Base-by-base conservation (phyloP, 2,329 filamentous ascomycete species). In the Penicillium janthinellum region DNA sequence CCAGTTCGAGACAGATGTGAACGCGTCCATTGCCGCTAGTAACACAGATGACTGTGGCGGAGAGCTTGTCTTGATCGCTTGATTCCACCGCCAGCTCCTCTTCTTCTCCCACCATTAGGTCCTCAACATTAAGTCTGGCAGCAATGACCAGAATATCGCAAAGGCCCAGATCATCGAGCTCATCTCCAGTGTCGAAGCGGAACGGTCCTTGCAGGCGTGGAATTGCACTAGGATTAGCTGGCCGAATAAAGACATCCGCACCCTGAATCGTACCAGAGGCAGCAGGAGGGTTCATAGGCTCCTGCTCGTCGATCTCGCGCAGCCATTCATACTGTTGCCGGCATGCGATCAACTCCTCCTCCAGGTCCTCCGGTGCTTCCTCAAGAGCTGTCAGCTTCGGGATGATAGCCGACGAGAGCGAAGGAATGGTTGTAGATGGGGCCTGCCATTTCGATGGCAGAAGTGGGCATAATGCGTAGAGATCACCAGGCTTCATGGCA, bases 401-500 rank as follows among this genome's bases (percentile, higher is more conserved):
- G 28, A 96, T 88, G 58, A 96, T 90, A 8, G 90, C 90, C 0
- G 94, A 88, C 0, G 91, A 91, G 22, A 97, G 82, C 0, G 92
- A 92, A 2, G 92, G 90, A 14, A 96, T 86, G 35, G 95, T 81
- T 0, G 90, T 89, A 1, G 88, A 84, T 14, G 89, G 88, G 25
- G 90, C 88, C 25, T 90, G 87, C 92, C 94, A 98, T 68, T 89
- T 91, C 54, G 88, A 87, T 0, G 95, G 95, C 35, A 99, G 81
- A 42, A 99, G 82, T 1, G 95, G 95, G 72, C 93, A 97, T 8
- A 99, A 81, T 1, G 94, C 93, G 71, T 99, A 99, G 5, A 98
- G 85, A 71, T 97, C 93, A 3, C 95, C 95, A 60, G 92, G 90
- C 39, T 87, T 87, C 90, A 97, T 99, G n/a, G 93, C 92, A 54